These are phyloP conservation scores for Trypanosoma theileri DNA, from an alignment of 208 protist species.

Conservation along the genomic window DNA sequence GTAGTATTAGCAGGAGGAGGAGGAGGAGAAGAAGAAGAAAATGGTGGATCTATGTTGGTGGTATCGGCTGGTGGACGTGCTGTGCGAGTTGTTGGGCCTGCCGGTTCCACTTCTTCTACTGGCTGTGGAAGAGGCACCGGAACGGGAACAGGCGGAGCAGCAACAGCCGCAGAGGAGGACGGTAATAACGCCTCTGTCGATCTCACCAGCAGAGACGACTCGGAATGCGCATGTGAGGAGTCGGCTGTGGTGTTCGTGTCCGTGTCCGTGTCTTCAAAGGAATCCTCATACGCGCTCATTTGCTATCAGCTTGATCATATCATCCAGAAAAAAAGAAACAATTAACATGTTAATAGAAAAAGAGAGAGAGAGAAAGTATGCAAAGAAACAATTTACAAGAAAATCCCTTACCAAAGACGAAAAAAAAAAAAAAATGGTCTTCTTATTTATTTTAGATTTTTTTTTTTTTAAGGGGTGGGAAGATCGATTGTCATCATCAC, in stretches of 20 bases:
- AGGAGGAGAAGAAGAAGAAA: neutral
- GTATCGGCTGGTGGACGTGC: neutral
- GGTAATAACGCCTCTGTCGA: neutral
- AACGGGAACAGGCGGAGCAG: conserved; percentile 18
- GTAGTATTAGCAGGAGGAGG: neutral
- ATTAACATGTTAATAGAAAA: neutral
- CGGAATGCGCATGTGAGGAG: neutral
- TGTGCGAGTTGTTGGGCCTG: no score
- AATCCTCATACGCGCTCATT: conserved; percentile 78
- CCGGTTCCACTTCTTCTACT: neutral
- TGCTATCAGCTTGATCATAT: neutral
- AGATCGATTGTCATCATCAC: no score
- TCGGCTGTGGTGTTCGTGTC: conserved; percentile 1
- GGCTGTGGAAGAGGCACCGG: conserved; percentile 27
- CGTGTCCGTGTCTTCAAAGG: conserved; percentile 51
- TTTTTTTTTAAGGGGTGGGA: no score
- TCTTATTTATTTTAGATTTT: no score
- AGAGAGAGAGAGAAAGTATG: neutral
- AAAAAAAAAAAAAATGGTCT: conserved; percentile 5
- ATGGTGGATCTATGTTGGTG: no score
- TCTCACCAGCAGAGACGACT: neutral
- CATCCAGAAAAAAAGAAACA: neutral
- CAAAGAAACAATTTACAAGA: neutral
- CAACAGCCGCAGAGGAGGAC: neutral
- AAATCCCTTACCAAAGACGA: neutral